Base-by-base conservation (phyloP, 2,329 filamentous ascomycete genomes). In the Blastomyces percursus region DNA sequence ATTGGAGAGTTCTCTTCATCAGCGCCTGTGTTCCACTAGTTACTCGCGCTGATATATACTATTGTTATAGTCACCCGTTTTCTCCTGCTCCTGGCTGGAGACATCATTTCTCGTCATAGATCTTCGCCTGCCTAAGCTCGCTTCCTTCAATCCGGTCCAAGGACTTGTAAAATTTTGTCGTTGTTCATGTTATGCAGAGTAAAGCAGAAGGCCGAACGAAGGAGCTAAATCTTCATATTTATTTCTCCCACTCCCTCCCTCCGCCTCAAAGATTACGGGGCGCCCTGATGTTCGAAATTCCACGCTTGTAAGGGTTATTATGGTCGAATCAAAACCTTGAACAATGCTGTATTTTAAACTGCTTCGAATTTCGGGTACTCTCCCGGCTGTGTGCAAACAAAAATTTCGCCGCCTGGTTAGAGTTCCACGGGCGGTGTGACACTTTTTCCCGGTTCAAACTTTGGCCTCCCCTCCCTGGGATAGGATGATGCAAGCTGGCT, bases 401-500 rank as follows among this genome's bases (percentile, higher is more conserved):
- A 60, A 27, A 30, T 60, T 60, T 60, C 59, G 59, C 59, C 59
- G 59, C 59, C 32, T 54, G 46, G 59, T 40, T 40, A 32, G 40
- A 27, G 46, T 60, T 54, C 59, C 59, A 60, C 38, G 59, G 59
- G 46, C 48, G 59, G 48, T 60, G 46, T 60, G 59, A 52, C 32
- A 42, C 24, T 35, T 52, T 27, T 40, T 35, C 48, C 24, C 21
- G 57, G 57, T 48, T 58, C 38, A 44, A 58, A 58, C 42, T 27
- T 59, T 59, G 57, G 57, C 42, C 38, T 46, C 38, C 55, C n/a
- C n/a, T n/a, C n/a, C n/a, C n/a, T n/a, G n/a, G n/a, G n/a, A n/a
- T 21, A 30, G 6, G 21, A 40, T 58, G 24, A 58, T 42, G 38
- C 56, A 58, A 46, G 7, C 35, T 38, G 35, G 19, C n/a, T 21